Conservation (phyloP, 202 grass and related monocot genomes). For the Carex sylvatica region DNA sequence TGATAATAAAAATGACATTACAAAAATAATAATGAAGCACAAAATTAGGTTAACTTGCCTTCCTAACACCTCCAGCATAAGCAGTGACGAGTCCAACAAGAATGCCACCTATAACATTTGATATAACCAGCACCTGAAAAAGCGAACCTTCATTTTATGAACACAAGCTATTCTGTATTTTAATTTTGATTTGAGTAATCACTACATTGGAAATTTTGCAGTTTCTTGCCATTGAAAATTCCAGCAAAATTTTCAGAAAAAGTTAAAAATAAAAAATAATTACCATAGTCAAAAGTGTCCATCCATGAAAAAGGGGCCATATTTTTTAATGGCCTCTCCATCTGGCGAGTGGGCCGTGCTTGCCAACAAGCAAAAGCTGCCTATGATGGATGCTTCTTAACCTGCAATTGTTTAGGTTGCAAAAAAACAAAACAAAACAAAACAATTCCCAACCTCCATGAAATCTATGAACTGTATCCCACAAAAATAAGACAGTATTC, state of each 20-base stretch:
- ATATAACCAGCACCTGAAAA: slow-evolving; percentile 72
- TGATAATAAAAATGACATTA: not conserved
- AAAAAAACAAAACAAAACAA: slow-evolving; percentile 24
- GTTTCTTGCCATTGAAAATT: not conserved
- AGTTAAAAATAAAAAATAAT: slow-evolving; percentile 25
- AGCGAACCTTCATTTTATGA: not conserved
- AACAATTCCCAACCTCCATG: too few relatives aligned
- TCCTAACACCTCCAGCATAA: slow-evolving; percentile 89
- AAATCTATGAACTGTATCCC: too few relatives aligned
- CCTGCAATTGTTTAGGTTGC: slow-evolving; percentile 43
- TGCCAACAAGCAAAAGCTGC: slow-evolving; percentile 76
- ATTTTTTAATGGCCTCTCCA: slow-evolving; percentile 76
- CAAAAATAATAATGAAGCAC: not conserved
- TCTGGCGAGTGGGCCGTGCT: slow-evolving; percentile 86
- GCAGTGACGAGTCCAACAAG: slow-evolving; percentile 98
- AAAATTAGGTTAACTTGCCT: slow-evolving; percentile 43
- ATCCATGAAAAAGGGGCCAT: slow-evolving; percentile 90
- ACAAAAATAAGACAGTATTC: too few relatives aligned
- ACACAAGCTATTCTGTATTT: not conserved
- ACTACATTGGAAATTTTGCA: too few relatives aligned
- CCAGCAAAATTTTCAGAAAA: not conserved
- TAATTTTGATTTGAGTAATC: not conserved
- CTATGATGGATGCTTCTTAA: slow-evolving; percentile 94
- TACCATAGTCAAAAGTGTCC: slow-evolving; percentile 76
- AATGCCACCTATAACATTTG: slow-evolving; percentile 89